Base-by-base conservation (phyloP, 768 basidiomycete genomes). In the Mycena amicta region DNA sequence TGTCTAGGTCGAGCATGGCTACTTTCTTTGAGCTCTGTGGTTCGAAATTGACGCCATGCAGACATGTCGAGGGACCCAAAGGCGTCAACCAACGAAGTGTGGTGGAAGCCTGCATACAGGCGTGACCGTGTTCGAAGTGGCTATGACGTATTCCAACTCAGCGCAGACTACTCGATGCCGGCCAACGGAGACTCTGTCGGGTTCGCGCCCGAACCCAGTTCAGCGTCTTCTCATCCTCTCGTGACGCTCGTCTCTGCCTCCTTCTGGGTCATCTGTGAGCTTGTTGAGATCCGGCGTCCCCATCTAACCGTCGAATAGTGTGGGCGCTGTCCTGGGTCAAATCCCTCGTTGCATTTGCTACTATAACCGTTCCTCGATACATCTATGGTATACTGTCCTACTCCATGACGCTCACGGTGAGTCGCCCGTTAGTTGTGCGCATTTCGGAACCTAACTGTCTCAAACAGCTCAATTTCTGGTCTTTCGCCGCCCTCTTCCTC, bases 341-440 rank as follows among this genome's bases (percentile, higher is more conserved):
- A 70, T 75, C 83, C 16, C 73, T 94, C 50, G 80, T 93, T 53
- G 84, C 87, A 1, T 91, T 96, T 67, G 81, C 80, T 13, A 95
- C 95, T 2, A 89, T 98, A 55, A 88, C 89, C 8, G 67, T 95
- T 15, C 95, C 95, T 1, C 81, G 86, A 58, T 82, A 81, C 73
- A 87, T 93, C 43, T 93, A 92, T 68, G 79, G 84, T 18, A 74
- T 90, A 13, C 79, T 94, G 25, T 93, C 92, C 12, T 94, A 93
- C 69, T 93, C 93, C 4, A 87, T 94, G 84, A 95, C 93, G 1
- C 77, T 95, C 63, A 93, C 92, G 55, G 93, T 92, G 68, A 47
- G 84, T 67, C 39, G 52, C 56, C 33, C 4, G 2, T 12, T 47
- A 37, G 8, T 37, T 37, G 8, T 37, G 33, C 33, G 8, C 8